Conservation (phyloP, 805 yeast species). For the Saccharomycopsis microspora region DNA sequence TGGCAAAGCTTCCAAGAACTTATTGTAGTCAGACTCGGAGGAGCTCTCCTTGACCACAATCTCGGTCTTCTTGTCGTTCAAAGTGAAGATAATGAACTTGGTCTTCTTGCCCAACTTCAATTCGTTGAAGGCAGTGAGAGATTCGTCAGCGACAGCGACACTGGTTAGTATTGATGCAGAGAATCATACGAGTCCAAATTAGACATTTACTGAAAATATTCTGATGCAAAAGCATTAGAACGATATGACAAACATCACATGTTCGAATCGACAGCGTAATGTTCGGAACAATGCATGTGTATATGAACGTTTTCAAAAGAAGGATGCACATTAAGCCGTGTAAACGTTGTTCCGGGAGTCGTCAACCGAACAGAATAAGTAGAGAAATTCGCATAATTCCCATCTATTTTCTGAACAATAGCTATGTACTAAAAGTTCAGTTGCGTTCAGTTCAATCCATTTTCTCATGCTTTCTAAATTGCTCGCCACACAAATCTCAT, state of each 20-base stretch:
- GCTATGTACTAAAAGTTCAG: too few species aligned
- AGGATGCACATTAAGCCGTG: too few species aligned
- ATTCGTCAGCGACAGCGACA: conserved; percentile 82
- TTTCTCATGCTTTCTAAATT: too few species aligned
- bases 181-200: conserved; percentile 1
- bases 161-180: conserved; percentile 27
- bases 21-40: conserved; percentile 63
- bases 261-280: background rate
- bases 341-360: too few species aligned
- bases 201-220: background rate
- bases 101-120: conserved; percentile 86
- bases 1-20: conserved; percentile 79
- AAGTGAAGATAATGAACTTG: conserved; percentile 72
- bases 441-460: too few species aligned
- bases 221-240: background rate
- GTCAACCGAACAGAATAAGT: too few species aligned
- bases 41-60: conserved; percentile 86
- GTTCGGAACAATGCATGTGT: background rate
- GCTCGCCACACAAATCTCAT: too few species aligned
- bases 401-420: too few species aligned
- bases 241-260: background rate
- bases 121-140: conserved; percentile 89
- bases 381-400: too few species aligned
- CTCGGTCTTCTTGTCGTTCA: conserved; percentile 81
- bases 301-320: too few species aligned